Conservation (phyloP, 2,329 filamentous ascomycete genomes). For the Aspergillus pseudonomiae region DNA sequence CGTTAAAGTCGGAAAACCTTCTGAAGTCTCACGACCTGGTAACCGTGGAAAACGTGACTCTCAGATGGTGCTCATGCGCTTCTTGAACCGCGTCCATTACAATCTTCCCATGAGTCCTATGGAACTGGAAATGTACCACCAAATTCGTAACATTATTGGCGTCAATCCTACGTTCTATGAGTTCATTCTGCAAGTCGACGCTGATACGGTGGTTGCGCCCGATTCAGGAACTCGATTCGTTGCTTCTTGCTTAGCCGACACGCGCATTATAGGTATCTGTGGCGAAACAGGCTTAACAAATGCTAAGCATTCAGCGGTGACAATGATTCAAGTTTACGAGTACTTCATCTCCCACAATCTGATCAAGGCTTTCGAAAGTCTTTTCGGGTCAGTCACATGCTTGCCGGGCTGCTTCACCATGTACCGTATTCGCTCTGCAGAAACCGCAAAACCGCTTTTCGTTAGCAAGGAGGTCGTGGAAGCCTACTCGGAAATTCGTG, state of each 20-base stretch:
- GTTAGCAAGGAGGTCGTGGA: constrained; percentile 91
- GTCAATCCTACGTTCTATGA: constrained; percentile 99
- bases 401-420: constrained; percentile 98
- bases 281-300: constrained; percentile 94
- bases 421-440: constrained; percentile 94
- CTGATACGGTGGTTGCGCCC: constrained; percentile 88
- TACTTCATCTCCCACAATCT: constrained; percentile 99
- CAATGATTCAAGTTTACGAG: constrained; percentile 99
- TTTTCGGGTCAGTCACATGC: constrained; percentile 97
- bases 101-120: constrained; percentile 94
- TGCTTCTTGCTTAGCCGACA: constrained; percentile 86
- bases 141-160: constrained; percentile 97
- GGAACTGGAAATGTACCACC: constrained; percentile 97
- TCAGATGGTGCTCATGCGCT: constrained; percentile 97
- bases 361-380: constrained; percentile 92
- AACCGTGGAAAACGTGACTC: constrained; percentile 99
- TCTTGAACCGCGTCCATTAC: constrained; percentile 98
- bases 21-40: constrained; percentile 75
- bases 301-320: constrained; percentile 88
- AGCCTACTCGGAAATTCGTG: constrained; percentile 85
- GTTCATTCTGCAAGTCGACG: constrained; percentile 93
- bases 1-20: constrained; percentile 89
- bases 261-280: constrained; percentile 88
- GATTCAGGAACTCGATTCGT: constrained; percentile 94
- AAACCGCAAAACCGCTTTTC: constrained; percentile 93